These are phyloP conservation scores for Tylopilus balloui DNA, from an alignment of 768 basidiomycete genomes.

Conservation along the genomic window DNA sequence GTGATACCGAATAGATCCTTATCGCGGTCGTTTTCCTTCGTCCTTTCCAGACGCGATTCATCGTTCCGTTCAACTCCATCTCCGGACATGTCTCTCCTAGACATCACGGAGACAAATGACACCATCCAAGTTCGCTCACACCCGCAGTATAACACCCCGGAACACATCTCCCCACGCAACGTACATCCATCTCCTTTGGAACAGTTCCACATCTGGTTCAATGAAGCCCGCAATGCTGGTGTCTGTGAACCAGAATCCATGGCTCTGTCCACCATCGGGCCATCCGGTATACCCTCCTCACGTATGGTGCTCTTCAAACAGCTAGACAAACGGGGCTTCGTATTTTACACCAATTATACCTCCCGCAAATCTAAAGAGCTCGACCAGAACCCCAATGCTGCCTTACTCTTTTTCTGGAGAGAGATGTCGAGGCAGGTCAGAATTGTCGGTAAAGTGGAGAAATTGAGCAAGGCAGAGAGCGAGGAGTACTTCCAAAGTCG, in stretches of 20 bases:
- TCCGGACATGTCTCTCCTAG: constrained; percentile 19
- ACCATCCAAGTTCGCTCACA: constrained; percentile 69
- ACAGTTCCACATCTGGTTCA: constrained; percentile 89
- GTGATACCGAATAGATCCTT: constrained; percentile 7
- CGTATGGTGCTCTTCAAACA: constrained; percentile 91
- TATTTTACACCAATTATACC: constrained; percentile 96
- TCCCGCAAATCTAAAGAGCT: constrained; percentile 90
- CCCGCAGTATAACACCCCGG: constrained; percentile 69
- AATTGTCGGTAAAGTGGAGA: constrained; percentile 82
- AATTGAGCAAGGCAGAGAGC: constrained; percentile 65
- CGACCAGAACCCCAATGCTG: constrained; percentile 67
- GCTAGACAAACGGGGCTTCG: constrained; percentile 83
- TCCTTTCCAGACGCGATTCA: neutral
- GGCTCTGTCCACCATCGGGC: constrained; percentile 70
- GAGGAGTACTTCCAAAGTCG: constrained; percentile 78
- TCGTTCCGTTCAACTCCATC: constrained; percentile 1
- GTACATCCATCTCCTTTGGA: constrained; percentile 67
- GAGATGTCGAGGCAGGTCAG: constrained; percentile 79
- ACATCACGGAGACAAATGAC: constrained; percentile 44
- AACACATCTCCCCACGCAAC: constrained; percentile 55
- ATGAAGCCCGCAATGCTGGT: constrained; percentile 48
- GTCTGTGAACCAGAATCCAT: constrained; percentile 91
- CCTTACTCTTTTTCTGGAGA: constrained; percentile 88
- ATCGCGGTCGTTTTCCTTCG: constrained; percentile 6
- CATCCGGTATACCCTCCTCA: constrained; percentile 74